Percentiles rank a stretch among this genome's conserved stretches.
Evolutionary conservation across 768 basidiomycete genomes (phyloP).

Genomic region (Mycena latifolia): DNA sequence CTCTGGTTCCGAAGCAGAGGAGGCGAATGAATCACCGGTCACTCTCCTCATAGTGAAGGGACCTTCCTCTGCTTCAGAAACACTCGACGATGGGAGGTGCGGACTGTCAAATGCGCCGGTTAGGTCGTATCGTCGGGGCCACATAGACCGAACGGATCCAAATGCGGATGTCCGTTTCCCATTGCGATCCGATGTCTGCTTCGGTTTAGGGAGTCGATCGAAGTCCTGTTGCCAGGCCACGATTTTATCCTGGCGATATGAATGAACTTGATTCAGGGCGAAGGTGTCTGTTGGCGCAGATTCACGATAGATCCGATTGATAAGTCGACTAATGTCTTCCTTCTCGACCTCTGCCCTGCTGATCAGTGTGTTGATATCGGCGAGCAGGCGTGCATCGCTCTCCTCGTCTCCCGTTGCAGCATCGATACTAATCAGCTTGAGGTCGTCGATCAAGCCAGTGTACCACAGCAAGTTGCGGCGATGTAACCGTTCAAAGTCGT

Average conservation of each 20-base stretch:
- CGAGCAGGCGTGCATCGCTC: constrained; percentile 70
- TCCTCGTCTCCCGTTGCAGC: constrained; percentile 85
- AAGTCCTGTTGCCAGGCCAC: constrained; percentile 98
- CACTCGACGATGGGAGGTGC: constrained; percentile 71
- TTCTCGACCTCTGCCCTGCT: constrained; percentile 80
- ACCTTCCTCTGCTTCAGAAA: constrained; percentile 82
- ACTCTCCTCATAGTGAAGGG: constrained; percentile 58
- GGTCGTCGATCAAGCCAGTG: constrained; percentile 77
- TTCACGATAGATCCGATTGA: constrained; percentile 86
- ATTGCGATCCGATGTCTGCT: constrained; percentile 66
- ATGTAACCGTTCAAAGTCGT: constrained; percentile 86
- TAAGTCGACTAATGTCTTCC: constrained; percentile 76
- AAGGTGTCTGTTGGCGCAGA: constrained; percentile 88
- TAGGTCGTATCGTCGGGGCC: constrained; percentile 73
- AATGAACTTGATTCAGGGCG: constrained; percentile 87
- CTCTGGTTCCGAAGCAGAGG: constrained; percentile 79
- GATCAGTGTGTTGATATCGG: constrained; percentile 76
- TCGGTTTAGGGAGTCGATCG: constrained; percentile 83
- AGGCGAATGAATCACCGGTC: constrained; percentile 68
- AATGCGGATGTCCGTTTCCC: constrained; percentile 73
- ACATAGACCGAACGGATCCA: constrained; percentile 77
- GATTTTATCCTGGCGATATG: constrained; percentile 91
- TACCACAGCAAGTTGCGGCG: constrained; percentile 82
- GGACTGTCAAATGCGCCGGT: constrained; percentile 64
- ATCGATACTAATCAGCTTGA: constrained; percentile 82